phyloP scores from a whole-genome alignment of 768 basidiomycete genomes.

The Lentinula boryana region DNA sequence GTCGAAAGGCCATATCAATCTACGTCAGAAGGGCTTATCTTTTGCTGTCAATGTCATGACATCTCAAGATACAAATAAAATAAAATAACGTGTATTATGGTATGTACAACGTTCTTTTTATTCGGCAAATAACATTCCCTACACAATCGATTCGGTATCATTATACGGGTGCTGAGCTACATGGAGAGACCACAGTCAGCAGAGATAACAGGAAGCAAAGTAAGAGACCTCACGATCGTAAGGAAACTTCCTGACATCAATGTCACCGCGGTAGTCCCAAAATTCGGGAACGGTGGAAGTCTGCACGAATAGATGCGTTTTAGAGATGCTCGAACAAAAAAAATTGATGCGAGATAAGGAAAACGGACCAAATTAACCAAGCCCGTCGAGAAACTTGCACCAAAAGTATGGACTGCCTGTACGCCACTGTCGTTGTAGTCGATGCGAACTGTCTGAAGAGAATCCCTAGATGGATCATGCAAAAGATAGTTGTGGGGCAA shows the following conservation, averaged over 20 bases:
- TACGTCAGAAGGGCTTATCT: no score
- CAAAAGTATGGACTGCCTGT: slow-evolving; percentile 14
- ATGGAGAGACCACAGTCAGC: not conserved
- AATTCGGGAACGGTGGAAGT: slow-evolving; percentile 13
- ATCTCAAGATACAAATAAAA: no score
- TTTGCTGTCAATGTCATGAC: no score
- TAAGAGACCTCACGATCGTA: slow-evolving; percentile 14
- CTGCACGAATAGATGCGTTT: not conserved
- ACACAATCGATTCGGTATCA: slow-evolving; percentile 11
- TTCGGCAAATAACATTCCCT: not conserved
- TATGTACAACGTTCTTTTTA: not conserved
- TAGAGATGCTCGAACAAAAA: no score
- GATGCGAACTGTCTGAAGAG: slow-evolving; percentile 14
- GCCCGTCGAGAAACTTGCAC: slow-evolving; percentile 11
- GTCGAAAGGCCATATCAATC: no score
- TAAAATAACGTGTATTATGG: not conserved
- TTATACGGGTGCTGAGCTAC: slow-evolving; percentile 16
- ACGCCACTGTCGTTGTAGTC: slow-evolving; percentile 15
- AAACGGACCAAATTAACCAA: slow-evolving; percentile 12
- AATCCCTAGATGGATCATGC: slow-evolving; percentile 14
- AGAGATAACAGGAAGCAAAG: not conserved
- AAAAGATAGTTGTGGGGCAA: slow-evolving; percentile 16
- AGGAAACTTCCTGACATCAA: slow-evolving; percentile 15
- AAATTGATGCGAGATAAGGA: not conserved
- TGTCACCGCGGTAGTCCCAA: slow-evolving; percentile 13